Conservation (phyloP, 2,329 filamentous ascomycete genomes). For the Peltaster fructicola region DNA sequence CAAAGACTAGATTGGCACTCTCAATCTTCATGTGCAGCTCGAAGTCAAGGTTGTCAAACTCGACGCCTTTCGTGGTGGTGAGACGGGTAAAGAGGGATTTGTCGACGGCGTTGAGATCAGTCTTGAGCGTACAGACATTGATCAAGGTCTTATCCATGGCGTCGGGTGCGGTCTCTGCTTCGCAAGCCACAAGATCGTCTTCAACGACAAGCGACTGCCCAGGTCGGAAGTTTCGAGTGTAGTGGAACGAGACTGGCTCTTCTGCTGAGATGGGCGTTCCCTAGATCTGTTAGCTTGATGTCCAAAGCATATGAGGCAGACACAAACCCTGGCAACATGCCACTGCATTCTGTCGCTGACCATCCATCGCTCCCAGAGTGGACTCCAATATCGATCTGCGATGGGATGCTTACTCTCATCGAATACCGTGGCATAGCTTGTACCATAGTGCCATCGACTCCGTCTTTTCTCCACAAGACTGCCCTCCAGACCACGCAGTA, state of each 20-base stretch:
- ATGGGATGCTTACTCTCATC: slow-evolving; percentile 58
- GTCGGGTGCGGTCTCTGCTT: slow-evolving; percentile 46
- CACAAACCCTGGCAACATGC: slow-evolving; percentile 62
- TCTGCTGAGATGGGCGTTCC: slow-evolving; percentile 59
- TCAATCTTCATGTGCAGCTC: slow-evolving; percentile 71
- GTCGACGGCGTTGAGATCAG: slow-evolving; percentile 59
- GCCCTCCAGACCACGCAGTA: slow-evolving; percentile 56
- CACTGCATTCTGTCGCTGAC: slow-evolving; percentile 70
- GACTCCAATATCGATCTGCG: slow-evolving; percentile 60
- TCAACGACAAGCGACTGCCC: slow-evolving; percentile 62
- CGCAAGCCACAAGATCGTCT: slow-evolving; percentile 63
- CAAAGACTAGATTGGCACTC: slow-evolving; percentile 58
- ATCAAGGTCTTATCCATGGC: slow-evolving; percentile 35
- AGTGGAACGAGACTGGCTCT: slow-evolving; percentile 63
- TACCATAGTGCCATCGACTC: slow-evolving; percentile 62
- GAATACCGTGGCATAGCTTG: slow-evolving; percentile 58
- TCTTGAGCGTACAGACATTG: slow-evolving; percentile 61
- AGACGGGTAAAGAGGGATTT: slow-evolving; percentile 54
- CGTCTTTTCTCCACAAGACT: slow-evolving; percentile 63
- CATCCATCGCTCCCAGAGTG: slow-evolving; percentile 69
- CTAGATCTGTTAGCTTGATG: slow-evolving; percentile 18
- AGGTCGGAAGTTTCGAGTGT: slow-evolving; percentile 67
- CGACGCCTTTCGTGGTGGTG: slow-evolving; percentile 61
- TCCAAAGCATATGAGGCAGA: too few relatives aligned
- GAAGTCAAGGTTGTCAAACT: slow-evolving; percentile 65